Conservation (phyloP, 106 monocot genomes). For the Phalaenopsis equestris region DNA sequence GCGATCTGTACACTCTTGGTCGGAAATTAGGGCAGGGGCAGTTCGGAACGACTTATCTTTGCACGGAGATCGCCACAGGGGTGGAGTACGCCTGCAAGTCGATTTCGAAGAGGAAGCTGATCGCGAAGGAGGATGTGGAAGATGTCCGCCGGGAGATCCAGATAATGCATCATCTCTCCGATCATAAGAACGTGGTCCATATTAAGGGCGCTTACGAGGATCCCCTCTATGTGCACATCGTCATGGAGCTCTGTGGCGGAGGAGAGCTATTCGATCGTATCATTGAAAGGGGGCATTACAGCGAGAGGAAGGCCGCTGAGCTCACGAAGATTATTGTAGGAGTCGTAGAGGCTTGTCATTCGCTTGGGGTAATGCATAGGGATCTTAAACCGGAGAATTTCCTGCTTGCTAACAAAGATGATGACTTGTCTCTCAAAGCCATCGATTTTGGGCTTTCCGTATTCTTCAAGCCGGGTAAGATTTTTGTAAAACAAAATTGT, state of each 20-base stretch:
- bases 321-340: slow-evolving; percentile 52
- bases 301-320: slow-evolving; percentile 65
- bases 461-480: slow-evolving; percentile 65
- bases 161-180: slow-evolving; percentile 68
- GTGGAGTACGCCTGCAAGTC: slow-evolving; percentile 58
- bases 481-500: not conserved
- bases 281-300: slow-evolving; percentile 58
- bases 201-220: slow-evolving; percentile 69
- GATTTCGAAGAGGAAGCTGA: slow-evolving; percentile 59
- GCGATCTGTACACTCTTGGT: slow-evolving; percentile 45
- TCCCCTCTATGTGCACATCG: slow-evolving; percentile 46
- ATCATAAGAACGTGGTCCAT: slow-evolving; percentile 44
- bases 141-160: slow-evolving; percentile 69
- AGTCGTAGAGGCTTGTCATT: slow-evolving; percentile 62
- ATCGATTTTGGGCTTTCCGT: slow-evolving; percentile 70
- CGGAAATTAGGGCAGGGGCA: slow-evolving; percentile 62
- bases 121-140: slow-evolving; percentile 55
- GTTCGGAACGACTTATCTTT: slow-evolving; percentile 63
- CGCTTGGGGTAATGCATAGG: slow-evolving; percentile 58
- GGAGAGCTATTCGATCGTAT: slow-evolving; percentile 68
- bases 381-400: slow-evolving; percentile 74
- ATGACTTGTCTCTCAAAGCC: slow-evolving; percentile 54
- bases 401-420: slow-evolving; percentile 41
- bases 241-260: slow-evolving; percentile 61
- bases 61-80: slow-evolving; percentile 56